These are phyloP conservation scores for Dryadomyces quercus-mongolicae DNA, from an alignment of 2,329 filamentous ascomycete genomes.

Conservation along the genomic window DNA sequence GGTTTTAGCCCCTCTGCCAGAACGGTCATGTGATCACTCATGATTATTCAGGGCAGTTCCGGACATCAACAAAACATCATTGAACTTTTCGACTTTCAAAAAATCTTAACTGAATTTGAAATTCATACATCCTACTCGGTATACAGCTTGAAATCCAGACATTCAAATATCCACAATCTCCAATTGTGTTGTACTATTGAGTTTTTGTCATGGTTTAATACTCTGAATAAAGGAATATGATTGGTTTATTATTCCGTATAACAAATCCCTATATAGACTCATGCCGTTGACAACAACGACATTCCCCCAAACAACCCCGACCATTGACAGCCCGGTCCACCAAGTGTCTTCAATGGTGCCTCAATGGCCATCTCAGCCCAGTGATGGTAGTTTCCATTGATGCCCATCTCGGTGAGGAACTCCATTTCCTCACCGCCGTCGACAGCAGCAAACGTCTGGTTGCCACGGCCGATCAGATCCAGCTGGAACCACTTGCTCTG, in stretches of 20 bases:
- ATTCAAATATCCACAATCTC: too few relatives aligned
- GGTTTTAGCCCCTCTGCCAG: constrained; percentile 1
- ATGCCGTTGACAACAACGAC: constrained; percentile 1
- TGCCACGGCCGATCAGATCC: constrained; percentile 18
- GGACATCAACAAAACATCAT: too few relatives aligned
- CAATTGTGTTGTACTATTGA: too few relatives aligned
- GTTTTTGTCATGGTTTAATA: too few relatives aligned
- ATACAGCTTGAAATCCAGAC: too few relatives aligned
- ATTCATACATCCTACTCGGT: too few relatives aligned
- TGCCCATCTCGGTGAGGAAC: constrained; percentile 28
- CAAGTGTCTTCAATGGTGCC: constrained; percentile 27
- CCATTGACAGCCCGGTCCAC: constrained; percentile 21
- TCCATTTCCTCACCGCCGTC: constrained; percentile 19
- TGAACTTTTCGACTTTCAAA: too few relatives aligned
- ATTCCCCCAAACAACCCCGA: constrained; percentile 19
- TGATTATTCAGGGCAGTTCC: too few relatives aligned
- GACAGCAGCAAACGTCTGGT: constrained; percentile 18
- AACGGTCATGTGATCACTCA: too few relatives aligned
- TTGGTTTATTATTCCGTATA: too few relatives aligned
- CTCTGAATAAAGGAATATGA: too few relatives aligned
- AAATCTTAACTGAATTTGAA: too few relatives aligned
- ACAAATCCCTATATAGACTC: not conserved
- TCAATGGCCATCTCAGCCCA: constrained; percentile 32
- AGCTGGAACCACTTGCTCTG: constrained; percentile 18
- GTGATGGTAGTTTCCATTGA: constrained; percentile 26